Base-by-base conservation (phyloP, 208 protist genomes). In the Crithidia fasciculata region DNA sequence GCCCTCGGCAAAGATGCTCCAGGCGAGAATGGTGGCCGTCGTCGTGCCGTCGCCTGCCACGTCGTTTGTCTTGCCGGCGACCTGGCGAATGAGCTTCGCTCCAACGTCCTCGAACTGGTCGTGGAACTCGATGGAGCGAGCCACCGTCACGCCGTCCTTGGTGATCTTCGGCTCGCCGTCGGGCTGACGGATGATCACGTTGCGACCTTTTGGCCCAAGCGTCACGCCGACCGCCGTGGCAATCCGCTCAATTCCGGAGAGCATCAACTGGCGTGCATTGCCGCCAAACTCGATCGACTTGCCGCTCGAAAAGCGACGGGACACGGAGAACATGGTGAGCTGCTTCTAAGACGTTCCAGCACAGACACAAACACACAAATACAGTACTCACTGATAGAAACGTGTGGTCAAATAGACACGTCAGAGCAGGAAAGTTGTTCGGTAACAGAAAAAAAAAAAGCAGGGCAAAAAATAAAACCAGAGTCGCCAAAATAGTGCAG, bases 81-180 rank as follows among this genome's bases (percentile, higher is more conserved):
- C 98, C 74, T 97, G 86, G 8, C 95, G 91, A 70, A 99, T 97
- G 61, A 99, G 81, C 72, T 97, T 93, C 3, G 99, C 99, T 57
- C 99, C 99, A 58, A 99, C 77, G 89, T 99, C 99, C 79, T 99
- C 90, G 68, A 96, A 98, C 71, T 95, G 92, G 87, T 99, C 96
- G 73, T 95, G 84, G 68, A 99, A 99, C 69, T 99, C 98, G 81
- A 99, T 98, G 54, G 93, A 90, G 77, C 99, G 99, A 19, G 99
- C 99, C 7, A 99, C 99, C n/a, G 99, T 99, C n/a, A 99, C 99
- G 88, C 99, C 99, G 79, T 99, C 99, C 89, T 99, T 99, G 43
- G 99, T 99, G 82, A 99, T 99, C 84, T 99, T 99, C 57, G 99
- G 99, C 50, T 98, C 80, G 41, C 99, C 98, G 77, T 97, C 99